Percentiles rank a stretch among this genome's conserved stretches.
phyloP scores from a whole-genome alignment of 495 filamentous ascomycete genomes.

The Aspergillus olivimuriae region DNA sequence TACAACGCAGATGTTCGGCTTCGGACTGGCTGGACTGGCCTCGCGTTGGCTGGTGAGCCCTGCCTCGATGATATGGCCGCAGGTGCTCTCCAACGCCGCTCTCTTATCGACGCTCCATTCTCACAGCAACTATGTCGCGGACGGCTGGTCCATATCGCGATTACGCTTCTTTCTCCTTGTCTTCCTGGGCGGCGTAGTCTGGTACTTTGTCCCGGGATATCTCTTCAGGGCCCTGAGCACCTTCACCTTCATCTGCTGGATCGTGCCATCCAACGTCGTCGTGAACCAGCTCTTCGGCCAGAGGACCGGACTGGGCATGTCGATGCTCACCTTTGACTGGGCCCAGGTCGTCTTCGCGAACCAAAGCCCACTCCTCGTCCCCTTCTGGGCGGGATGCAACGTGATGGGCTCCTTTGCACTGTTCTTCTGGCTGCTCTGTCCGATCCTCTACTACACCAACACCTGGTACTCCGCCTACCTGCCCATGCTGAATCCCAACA shows the following conservation, averaged over 20 bases:
- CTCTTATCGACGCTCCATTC: slow-evolving; percentile 85
- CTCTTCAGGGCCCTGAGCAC: slow-evolving; percentile 82
- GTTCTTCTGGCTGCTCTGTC: slow-evolving; percentile 86
- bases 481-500: slow-evolving; percentile 42
- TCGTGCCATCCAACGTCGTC: slow-evolving; percentile 65
- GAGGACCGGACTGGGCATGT: slow-evolving; percentile 64
- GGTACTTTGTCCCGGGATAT: slow-evolving; percentile 88
- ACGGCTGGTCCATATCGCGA: slow-evolving; percentile 77
- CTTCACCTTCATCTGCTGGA: slow-evolving; percentile 89
- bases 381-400: slow-evolving; percentile 89
- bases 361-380: slow-evolving; percentile 76
- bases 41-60: slow-evolving; percentile 60
- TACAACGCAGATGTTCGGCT: slow-evolving; percentile 67
- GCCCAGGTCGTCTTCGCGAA: slow-evolving; percentile 82
- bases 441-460: slow-evolving; percentile 65
- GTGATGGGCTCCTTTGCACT: slow-evolving; percentile 77
- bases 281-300: slow-evolving; percentile 67
- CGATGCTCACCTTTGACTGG: slow-evolving; percentile 91
- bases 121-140: slow-evolving; percentile 68
- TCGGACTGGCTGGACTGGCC: slow-evolving; percentile 61
- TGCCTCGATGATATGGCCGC: slow-evolving; percentile 88
- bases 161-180: slow-evolving; percentile 77
- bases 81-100: slow-evolving; percentile 78
- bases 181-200: slow-evolving; percentile 52
- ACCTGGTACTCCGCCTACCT: slow-evolving; percentile 53